Base-by-base conservation (phyloP, 257 asterid species). In the Gentiana straminea region DNA sequence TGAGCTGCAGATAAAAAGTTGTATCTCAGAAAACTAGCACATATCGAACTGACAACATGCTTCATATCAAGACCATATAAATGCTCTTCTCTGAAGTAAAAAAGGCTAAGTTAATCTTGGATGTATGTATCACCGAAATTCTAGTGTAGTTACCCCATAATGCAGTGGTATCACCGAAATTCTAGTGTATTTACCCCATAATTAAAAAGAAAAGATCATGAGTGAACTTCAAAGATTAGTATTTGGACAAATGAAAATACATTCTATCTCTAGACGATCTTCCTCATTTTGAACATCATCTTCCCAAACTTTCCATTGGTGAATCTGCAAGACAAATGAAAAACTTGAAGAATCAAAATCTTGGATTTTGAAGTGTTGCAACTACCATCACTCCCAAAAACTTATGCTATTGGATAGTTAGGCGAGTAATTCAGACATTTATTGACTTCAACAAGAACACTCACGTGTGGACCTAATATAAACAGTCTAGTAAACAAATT, bases 291-390 rank as follows among this genome's bases (percentile, higher is more conserved):
- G 71, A 60, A 70, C 64, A 24, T 68, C 36, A 57, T 74, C 76
- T 56, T 74, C 80, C 80, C 80, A 74, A 24, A 5, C 37, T 54
- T 64, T 75, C 77, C 77, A 75, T 2, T 64, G 77, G 39, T 75
- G 75, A 24, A 75, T 63, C 81, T 75, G 50, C 24, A 13, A 49
- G 35, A 39, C n/a, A 55, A 12, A 44, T 13, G 45, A 52, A 36
- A 24, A 24, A 24, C 24, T 24, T 24, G 24, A 24, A 24, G 24
- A 24, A 24, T 15, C 24, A 15, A 15, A 15, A 15, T 15, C 24
- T 15, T 15, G 24, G 24, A 15, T 24, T 24, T 24, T 24, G 24
- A 24, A 24, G 24, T 24, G 24, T 24, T 24, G 24, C 24, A 24
- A 24, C 24, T 24, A 24, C 24, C 24, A 24, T 24, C 24, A 24